Base-by-base conservation (phyloP, 2,329 filamentous ascomycete genomes). In the Penicillium polonicum region DNA sequence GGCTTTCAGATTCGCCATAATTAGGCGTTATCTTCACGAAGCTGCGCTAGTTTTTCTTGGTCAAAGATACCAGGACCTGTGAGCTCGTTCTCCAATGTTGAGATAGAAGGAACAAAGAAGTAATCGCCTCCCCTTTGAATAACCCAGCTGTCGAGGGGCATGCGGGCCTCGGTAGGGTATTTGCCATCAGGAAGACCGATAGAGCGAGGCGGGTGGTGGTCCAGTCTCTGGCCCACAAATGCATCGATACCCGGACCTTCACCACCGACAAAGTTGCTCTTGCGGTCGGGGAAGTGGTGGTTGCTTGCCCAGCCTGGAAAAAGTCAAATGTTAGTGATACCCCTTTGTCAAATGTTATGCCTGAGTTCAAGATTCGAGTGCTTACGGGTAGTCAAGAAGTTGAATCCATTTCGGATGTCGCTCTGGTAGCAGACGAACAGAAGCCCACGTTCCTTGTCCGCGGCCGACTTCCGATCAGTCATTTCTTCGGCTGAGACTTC, bases 361-460 rank as follows among this genome's bases (percentile, higher is more conserved):
- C 23, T 5, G 19, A 23, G 15, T 25, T 13, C 7, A 41, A 35
- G 19, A 23, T 31, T 23, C 0, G 36, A 27, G 7, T 19, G 48
- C 65, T 65, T 57, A 68, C 65, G 65, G 21, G 57, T 68, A 23
- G 53, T 64, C 4, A 68, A 51, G 60, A 80, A 79, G 27, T 67
- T 67, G 48, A 68, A 70, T 0, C 78, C 78, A 31, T 76, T 66
- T 7, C 53, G 58, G 23, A 81, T 69, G 45, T 74, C 71, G 58
- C 74, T 76, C 63, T 80, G 79, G 58, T 80, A 81, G 61, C 76
- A 79, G 4, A 69, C 69, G 54, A 81, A 81, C 17, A 80, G 65
- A 10, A 81, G 67, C 0, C 79, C 79, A 10, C 79, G 74, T n/a
- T 79, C 74, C 1, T 71, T 58, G 15, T 64, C 62, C 5, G 7